phyloP scores from a whole-genome alignment of 495 filamentous ascomycete genomes.

The Lasiosphaeria miniovina region DNA sequence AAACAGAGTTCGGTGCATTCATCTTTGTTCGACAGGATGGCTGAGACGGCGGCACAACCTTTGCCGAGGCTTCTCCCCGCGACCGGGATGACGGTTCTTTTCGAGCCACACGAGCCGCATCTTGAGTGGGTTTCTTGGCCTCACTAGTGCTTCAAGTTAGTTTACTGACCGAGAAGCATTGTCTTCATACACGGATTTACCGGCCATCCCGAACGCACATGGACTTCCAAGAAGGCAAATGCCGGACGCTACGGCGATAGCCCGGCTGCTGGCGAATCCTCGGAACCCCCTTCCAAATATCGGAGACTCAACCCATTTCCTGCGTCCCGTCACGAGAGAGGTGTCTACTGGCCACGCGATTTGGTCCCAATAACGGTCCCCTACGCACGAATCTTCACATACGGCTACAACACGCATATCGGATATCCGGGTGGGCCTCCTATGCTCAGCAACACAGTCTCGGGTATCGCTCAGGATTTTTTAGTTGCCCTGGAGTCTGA shows the following conservation, averaged over 20 bases:
- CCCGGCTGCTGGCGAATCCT: neutral
- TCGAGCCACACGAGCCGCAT: neutral
- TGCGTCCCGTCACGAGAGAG: neutral
- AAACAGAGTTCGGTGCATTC: too few species aligned
- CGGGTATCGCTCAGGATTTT: constrained; percentile 37
- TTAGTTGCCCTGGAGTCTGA: constrained; percentile 32
- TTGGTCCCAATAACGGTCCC: constrained; percentile 45
- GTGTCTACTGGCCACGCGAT: constrained; percentile 45
- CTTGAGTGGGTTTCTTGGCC: neutral
- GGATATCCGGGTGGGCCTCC: constrained; percentile 26
- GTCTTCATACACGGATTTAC: constrained; percentile 39
- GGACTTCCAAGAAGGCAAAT: constrained; percentile 24
- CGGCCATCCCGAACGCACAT: constrained; percentile 34
- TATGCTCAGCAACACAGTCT: constrained; percentile 30
- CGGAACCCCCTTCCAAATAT: constrained; percentile 15
- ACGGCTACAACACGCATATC: constrained; percentile 48
- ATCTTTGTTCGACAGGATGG: too few species aligned
- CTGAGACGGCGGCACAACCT: neutral
- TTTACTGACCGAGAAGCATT: constrained; percentile 12
- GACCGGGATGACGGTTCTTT: neutral
- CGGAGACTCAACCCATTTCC: constrained; percentile 11
- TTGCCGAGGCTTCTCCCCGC: neutral
- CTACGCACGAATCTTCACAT: constrained; percentile 45
- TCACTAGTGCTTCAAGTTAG: neutral
- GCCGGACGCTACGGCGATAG: neutral